Evolutionary conservation across 116 monocot species (phyloP).

Genomic region (Posidonia oceanica): DNA sequence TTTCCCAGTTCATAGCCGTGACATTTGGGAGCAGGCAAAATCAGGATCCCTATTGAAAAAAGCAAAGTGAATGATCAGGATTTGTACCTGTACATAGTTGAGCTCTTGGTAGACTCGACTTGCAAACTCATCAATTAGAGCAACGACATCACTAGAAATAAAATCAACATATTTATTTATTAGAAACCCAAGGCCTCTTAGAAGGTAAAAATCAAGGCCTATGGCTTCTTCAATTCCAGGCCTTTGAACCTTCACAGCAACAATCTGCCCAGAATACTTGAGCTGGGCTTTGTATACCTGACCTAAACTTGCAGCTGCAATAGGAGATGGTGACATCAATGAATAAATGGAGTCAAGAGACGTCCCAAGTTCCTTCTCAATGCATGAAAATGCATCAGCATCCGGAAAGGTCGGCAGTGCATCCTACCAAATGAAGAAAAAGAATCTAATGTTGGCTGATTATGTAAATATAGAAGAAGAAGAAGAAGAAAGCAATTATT

Average conservation of each 20-base stretch:
- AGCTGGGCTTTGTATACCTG: conserved; percentile 94
- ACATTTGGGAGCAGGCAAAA: not conserved
- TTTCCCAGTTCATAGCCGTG: not conserved
- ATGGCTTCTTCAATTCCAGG: conserved; percentile 90
- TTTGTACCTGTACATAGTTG: conserved; percentile 90
- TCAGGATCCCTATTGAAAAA: not conserved
- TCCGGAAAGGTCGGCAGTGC: conserved; percentile 88
- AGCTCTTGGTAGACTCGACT: conserved; percentile 94
- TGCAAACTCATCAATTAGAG: conserved; percentile 97
- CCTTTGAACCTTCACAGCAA: conserved; percentile 96
- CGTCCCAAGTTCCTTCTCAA: conserved; percentile 76
- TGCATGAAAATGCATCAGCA: conserved; percentile 82
- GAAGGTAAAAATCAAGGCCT: conserved; percentile 79
- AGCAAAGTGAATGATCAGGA: not conserved
- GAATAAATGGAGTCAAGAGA: conserved; percentile 90
- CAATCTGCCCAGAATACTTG: conserved; percentile 66
- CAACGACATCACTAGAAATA: conserved; percentile 85
- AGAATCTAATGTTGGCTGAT: not conserved
- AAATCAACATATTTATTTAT: conserved; percentile 89
- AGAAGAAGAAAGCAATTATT: not conserved
- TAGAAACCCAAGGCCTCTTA: conserved; percentile 79
- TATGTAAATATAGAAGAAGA: not conserved
- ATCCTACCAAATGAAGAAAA: conserved; percentile 46
- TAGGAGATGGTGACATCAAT: conserved; percentile 74
- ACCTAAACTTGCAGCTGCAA: conserved; percentile 96